Base-by-base conservation (phyloP, 345 rosid species). In the Euclidium syriacum region DNA sequence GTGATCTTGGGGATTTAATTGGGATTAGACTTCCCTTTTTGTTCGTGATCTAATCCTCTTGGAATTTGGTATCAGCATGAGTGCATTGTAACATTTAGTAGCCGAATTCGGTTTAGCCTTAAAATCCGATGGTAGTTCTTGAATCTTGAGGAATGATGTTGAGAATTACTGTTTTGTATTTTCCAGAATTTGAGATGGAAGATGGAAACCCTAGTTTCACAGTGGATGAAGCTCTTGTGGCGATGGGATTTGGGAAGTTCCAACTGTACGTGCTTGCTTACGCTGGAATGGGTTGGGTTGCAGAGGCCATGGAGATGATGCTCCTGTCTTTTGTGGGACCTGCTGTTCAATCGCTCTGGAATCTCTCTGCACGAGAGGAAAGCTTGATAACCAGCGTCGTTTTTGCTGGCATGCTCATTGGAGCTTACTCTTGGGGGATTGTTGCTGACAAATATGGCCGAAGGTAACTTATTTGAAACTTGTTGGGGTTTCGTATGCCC, bases 241-340 rank as follows among this genome's bases (percentile, higher is more conserved):
- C 75, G 10, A 50, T 78, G 81, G 95, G 96, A 24, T 91, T 91
- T 65, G 98, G 98, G 27, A 91, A 86, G 64, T 91, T 83, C 58
- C 98, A 91, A 51, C 30, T 59, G 4, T 68, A 73, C 36, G 82
- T 91, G 40, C 85, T 88, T 52, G 85, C 82, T 47, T 91, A 91
- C 62, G 90, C 96, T 51, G 98, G 96, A 62, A 80, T 91, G 92
- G 98, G 85, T 47, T 85, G 85, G 98, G 24, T 83, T 62, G 90
- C 88, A 6, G 98, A 91, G 55, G 98, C 98, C 3, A 91, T 91
- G 98, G 96, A 91, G 67, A 78, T 88, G 88, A 91, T 91, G 98
- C 88, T 91, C 19, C 90, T 91, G 25, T 91, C 96, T 18, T 88
- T 83, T 64, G 64, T 91, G 1, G 98, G 98, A 40, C 90, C 96